A percentile compares a stretch with the other conserved stretches of the same genome.
Evolutionary conservation across 1,139 yeast species (phyloP).

Genomic region (Debaryomyces subglobosus): DNA sequence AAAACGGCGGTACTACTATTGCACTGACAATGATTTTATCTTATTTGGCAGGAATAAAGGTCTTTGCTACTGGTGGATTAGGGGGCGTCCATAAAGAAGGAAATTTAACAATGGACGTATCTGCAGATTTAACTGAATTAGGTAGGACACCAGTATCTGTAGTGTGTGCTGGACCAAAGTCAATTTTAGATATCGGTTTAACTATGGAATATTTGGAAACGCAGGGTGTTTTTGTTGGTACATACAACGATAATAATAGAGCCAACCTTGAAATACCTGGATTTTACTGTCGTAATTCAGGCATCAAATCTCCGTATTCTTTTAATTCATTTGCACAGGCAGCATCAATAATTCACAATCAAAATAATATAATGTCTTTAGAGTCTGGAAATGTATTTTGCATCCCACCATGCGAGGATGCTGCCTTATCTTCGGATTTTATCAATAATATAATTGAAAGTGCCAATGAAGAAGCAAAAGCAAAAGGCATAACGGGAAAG

Average conservation of each 20-base stretch:
- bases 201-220: conserved; percentile 90
- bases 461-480: conserved; percentile 63
- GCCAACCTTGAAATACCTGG: conserved; percentile 65
- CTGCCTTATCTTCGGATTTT: conserved; percentile 57
- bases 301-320: conserved; percentile 68
- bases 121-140: conserved; percentile 86
- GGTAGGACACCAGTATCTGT: conserved; percentile 85
- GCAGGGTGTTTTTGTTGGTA: conserved; percentile 69
- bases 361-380: conserved; percentile 54
- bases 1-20: conserved; percentile 87
- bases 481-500: conserved; percentile 64
- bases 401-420: conserved; percentile 73
- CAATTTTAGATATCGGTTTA: conserved; percentile 76
- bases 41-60: conserved; percentile 71
- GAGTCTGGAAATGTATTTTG: conserved; percentile 76
- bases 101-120: conserved; percentile 72
- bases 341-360: conserved; percentile 61
- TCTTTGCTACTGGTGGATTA: conserved; percentile 91
- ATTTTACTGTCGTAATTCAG: conserved; percentile 77
- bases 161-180: conserved; percentile 90
- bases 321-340: conserved; percentile 58
- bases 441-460: conserved; percentile 59
- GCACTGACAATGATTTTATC: conserved; percentile 89
- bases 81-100: conserved; percentile 92
- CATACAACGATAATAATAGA: conserved; percentile 45